Evolutionary conservation across 257 asterid genomes (phyloP).

Genomic region (Mentha longifolia): DNA sequence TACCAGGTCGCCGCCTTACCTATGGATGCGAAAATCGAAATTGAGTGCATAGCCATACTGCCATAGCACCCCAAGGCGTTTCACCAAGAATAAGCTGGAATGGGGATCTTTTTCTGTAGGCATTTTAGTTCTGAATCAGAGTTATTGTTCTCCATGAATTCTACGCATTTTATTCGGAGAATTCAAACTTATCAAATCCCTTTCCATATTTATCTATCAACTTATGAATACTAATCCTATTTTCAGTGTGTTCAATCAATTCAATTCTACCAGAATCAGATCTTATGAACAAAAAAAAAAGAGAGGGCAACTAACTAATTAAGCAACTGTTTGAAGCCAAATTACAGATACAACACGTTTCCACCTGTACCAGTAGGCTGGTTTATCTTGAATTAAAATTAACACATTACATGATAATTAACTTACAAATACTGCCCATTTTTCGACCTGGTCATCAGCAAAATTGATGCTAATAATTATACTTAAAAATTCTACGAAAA

Average conservation of each 20-base stretch:
- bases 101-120: background rate
- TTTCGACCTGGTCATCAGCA: conserved; percentile 20
- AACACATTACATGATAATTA: conserved; percentile 26
- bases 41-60: conserved; percentile 81
- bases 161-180: conserved; percentile 16
- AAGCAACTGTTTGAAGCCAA: conserved; percentile 26
- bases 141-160: conserved; percentile 10
- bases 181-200: background rate
- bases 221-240: too few relatives aligned
- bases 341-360: conserved; percentile 38
- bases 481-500: too few relatives aligned
- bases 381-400: conserved; percentile 30
- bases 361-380: conserved; percentile 28
- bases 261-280: background rate
- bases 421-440: conserved; percentile 28
- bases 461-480: conserved; percentile 14
- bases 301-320: conserved; percentile 14
- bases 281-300: conserved; percentile 21
- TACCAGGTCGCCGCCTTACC: conserved; percentile 96
- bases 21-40: conserved; percentile 78
- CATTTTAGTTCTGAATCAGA: background rate
- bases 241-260: background rate
- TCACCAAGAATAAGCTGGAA: conserved; percentile 31
- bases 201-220: conserved; percentile 1
- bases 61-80: conserved; percentile 23